These are phyloP conservation scores for Anastatica hierochuntica DNA, from an alignment of 345 rosid genomes.

Conservation along the genomic window DNA sequence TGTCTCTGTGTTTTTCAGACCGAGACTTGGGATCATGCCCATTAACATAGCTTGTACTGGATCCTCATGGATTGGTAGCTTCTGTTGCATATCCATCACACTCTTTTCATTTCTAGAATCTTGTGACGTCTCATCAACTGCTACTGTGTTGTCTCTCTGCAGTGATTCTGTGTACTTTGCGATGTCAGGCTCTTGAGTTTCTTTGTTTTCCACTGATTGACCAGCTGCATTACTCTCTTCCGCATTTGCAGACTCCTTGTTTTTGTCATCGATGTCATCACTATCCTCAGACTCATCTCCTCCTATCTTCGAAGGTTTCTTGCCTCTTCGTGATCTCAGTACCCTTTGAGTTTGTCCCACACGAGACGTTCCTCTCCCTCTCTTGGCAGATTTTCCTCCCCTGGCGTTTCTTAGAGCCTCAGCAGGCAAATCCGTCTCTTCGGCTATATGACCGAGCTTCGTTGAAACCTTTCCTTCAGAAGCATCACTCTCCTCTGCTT, in stretches of 20 bases:
- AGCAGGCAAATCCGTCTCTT: slow-evolving; percentile 3
- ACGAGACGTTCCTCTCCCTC: slow-evolving; percentile 17
- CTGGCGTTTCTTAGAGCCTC: slow-evolving; percentile 9
- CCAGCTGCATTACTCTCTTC: slow-evolving; percentile 17
- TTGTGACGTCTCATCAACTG: slow-evolving; percentile 22
- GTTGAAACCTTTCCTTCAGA: background rate
- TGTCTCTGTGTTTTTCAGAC: slow-evolving; percentile 32
- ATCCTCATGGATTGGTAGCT: slow-evolving; percentile 42
- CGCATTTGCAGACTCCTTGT: background rate
- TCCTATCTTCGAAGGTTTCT: slow-evolving; percentile 40
- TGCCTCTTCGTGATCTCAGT: slow-evolving; percentile 26
- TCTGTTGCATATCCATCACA: slow-evolving; percentile 6
- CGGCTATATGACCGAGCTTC: slow-evolving; percentile 12
- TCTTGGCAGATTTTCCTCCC: slow-evolving; percentile 14
- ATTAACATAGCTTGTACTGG: slow-evolving; percentile 78
- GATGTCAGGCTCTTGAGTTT: slow-evolving; percentile 14
- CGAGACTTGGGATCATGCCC: slow-evolving; percentile 79
- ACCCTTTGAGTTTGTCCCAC: slow-evolving; percentile 23
- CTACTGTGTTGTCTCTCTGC: slow-evolving; percentile 10
- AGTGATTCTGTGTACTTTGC: slow-evolving; percentile 16
- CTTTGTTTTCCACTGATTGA: slow-evolving; percentile 18
- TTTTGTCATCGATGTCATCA: slow-evolving; percentile 22
- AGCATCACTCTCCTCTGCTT: background rate
- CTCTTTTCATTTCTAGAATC: slow-evolving; percentile 4
- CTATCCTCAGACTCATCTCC: slow-evolving; percentile 46